Conservation (phyloP, 768 basidiomycete species). For the Cyclocybe cylindracea region DNA sequence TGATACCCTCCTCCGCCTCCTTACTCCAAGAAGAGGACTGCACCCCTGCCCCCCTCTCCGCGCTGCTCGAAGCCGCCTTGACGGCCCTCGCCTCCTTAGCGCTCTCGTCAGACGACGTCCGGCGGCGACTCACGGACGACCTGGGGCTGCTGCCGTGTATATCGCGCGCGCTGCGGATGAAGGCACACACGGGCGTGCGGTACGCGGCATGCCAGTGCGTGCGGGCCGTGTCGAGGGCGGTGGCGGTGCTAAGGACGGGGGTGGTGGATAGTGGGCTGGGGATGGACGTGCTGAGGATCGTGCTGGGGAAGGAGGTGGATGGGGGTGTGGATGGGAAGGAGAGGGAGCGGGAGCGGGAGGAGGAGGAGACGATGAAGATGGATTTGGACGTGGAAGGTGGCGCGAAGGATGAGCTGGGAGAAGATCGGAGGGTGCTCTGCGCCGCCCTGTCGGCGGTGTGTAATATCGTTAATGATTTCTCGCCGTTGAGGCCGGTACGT, state of each 20-base stretch:
- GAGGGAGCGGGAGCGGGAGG: constrained; percentile 26
- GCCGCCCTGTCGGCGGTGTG: constrained; percentile 78
- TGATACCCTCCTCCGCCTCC: constrained; percentile 46
- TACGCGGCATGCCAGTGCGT: constrained; percentile 88
- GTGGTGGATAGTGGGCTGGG: constrained; percentile 84
- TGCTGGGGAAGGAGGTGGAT: constrained; percentile 21
- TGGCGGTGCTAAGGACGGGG: constrained; percentile 80
- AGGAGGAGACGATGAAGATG: too few relatives aligned
- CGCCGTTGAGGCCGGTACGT: constrained; percentile 72
- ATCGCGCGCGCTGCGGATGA: constrained; percentile 28
- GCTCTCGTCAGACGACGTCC: constrained; percentile 72
- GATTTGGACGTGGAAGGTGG: not conserved
- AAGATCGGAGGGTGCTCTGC: constrained; percentile 69
- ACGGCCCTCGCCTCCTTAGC: constrained; percentile 72
- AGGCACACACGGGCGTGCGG: constrained; percentile 72
- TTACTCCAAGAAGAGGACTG: constrained; percentile 63
- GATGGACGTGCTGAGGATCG: constrained; percentile 62
- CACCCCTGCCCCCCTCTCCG: constrained; percentile 58
- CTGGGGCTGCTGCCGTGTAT: constrained; percentile 43
- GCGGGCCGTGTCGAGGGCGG: constrained; percentile 75
- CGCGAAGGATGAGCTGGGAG: constrained; percentile 31
- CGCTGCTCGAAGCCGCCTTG: constrained; percentile 75
- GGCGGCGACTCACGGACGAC: constrained; percentile 64
- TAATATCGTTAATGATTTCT: constrained; percentile 87
- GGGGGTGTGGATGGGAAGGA: not conserved